phyloP scores from a whole-genome alignment of 257 asterid species.

The Solanum ossicruentum region DNA sequence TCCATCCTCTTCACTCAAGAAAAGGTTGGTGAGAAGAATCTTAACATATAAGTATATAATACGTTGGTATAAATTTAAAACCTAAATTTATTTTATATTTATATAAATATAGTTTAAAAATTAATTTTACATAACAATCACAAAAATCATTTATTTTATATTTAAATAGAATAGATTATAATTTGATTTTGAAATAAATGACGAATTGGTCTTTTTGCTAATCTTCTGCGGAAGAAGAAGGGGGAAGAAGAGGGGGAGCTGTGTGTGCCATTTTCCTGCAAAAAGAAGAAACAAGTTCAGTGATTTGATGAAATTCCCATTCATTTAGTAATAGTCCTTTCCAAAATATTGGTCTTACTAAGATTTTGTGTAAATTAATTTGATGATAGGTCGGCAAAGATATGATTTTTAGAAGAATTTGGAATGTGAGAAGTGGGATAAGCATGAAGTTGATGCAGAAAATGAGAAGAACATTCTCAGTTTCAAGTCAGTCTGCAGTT shows the following conservation, averaged over 20 bases:
- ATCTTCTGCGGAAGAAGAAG: not conserved
- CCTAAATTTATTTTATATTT: too few species aligned
- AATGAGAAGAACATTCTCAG: constrained; percentile 24
- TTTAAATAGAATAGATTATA: not conserved
- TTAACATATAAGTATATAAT: too few species aligned
- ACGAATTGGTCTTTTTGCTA: not conserved
- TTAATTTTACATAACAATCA: too few species aligned
- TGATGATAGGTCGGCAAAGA: not conserved
- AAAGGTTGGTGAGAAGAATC: too few species aligned
- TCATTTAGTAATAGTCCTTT: too few species aligned
- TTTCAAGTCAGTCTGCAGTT: constrained; percentile 23
- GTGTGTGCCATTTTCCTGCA: not conserved
- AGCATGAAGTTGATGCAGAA: constrained; percentile 10
- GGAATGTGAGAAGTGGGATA: constrained; percentile 12
- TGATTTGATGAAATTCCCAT: not conserved
- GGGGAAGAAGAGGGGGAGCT: not conserved
- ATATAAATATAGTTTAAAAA: too few species aligned
- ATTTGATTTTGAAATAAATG: not conserved
- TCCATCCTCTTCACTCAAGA: too few species aligned
- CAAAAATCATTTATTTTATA: not conserved
- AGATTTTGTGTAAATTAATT: not conserved
- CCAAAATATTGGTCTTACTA: not conserved
- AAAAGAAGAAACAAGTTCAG: not conserved
- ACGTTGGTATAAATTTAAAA: too few species aligned
- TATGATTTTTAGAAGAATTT: constrained; percentile 7